These are phyloP conservation scores for Alternaria tenuissima DNA, from an alignment of 2,329 filamentous ascomycete genomes.

Conservation along the genomic window DNA sequence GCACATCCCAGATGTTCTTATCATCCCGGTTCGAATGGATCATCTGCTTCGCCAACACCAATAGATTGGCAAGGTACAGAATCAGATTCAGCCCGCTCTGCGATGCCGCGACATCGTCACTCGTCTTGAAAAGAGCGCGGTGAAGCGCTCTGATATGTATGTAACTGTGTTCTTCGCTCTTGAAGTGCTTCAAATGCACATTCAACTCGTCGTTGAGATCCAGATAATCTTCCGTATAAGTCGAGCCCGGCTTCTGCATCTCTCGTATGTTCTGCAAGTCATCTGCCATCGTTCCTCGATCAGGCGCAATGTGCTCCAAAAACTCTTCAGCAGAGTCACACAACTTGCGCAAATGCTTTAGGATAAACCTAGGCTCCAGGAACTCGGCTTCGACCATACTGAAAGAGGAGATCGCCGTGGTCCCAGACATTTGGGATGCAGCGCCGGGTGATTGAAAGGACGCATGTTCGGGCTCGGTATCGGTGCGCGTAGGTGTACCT, in stretches of 20 bases:
- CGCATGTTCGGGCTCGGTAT: conserved; percentile 15
- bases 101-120: conserved; percentile 23
- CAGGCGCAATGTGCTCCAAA: conserved; percentile 41
- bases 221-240: conserved; percentile 49
- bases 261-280: conserved; percentile 37
- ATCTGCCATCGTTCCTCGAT: conserved; percentile 29
- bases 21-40: conserved; percentile 39
- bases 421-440: conserved; percentile 56
- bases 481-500: conserved; percentile 31
- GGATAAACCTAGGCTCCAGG: conserved; percentile 53
- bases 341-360: conserved; percentile 53
- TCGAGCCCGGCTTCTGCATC: conserved; percentile 49
- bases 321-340: conserved; percentile 40
- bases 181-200: conserved; percentile 48
- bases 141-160: conserved; percentile 52
- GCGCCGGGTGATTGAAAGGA: conserved; percentile 46
- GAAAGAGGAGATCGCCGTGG: conserved; percentile 57
- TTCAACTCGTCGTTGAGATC: conserved; percentile 46
- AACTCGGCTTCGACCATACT: conserved; percentile 55
- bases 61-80: conserved; percentile 56
- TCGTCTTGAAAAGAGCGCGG: conserved; percentile 49
- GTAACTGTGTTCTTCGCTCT: conserved; percentile 51
- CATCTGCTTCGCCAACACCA: conserved; percentile 52
- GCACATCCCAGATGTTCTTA: conserved; percentile 38
- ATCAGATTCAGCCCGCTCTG: conserved; percentile 51